Evolutionary conservation across 2,329 filamentous ascomycete genomes (phyloP), one percentile per base, ranked within the genome.

Genomic region (Xylariales sp.): DNA sequence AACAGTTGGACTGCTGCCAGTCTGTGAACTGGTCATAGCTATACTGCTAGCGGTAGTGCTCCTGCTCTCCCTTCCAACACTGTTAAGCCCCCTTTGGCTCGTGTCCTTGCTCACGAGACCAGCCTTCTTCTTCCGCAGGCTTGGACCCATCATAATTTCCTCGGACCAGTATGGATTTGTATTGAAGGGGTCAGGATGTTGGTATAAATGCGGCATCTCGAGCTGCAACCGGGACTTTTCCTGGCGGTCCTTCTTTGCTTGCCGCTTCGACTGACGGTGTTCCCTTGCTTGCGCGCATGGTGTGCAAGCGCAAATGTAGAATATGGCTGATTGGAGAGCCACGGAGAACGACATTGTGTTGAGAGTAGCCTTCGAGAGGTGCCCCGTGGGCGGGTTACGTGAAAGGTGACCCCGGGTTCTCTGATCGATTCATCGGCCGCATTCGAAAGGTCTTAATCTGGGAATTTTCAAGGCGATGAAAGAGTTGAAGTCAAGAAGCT

Each of bases 161-260:
- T 93, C 86, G 22, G 76, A 71, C 90, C 90, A 96, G 64, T 87
- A 88, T 10, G 84, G 83, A 55, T 96, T 96, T 20, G 88, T 95
- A 55, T 82, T 84, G 54, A 88, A 93, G 1, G 88, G 86, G 32
- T 81, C 79, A 2, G 85, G 89, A 55, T 96, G 89, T 38, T 80
- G 74, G 61, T 95, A 93, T 9, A 80, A 63, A 29, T 78, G 79
- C 0, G 87, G 86, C 58, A 89, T 79, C 49, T 88, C 79, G 41
- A 74, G 75, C 51, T 85, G 77, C 44, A 82, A 63, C 45, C 71
- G 77, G 33, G 75, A 73, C 59, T 85, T 83, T 51, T 84, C 78
- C 51, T 77, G 70, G 43, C 82, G 74, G 46, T 84, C 81, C 53
- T 75, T 76, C 57, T 80, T 80, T 37, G 86, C 86, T 59, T 87